phyloP scores from a whole-genome alignment of 306 rosid species.

The Cicer cuneatum region DNA sequence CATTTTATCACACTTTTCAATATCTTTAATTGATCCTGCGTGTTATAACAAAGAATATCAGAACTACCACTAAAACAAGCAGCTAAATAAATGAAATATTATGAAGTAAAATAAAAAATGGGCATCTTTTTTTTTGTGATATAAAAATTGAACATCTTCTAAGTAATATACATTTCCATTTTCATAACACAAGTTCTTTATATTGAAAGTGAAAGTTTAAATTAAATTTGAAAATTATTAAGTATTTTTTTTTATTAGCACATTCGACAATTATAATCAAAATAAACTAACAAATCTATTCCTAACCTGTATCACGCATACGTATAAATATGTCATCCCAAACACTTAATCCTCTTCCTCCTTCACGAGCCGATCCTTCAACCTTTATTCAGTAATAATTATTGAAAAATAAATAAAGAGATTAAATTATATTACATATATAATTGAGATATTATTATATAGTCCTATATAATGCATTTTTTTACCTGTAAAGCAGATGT shows the following conservation, averaged over 20 bases:
- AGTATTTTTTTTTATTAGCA: no score
- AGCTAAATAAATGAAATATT: not conserved
- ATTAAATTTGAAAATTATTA: no score
- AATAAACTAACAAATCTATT: not conserved
- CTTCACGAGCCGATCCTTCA: slow-evolving; percentile 33
- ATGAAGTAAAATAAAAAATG: not conserved
- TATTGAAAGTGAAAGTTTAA: no score
- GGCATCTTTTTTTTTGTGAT: no score
- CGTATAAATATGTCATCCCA: slow-evolving; percentile 36
- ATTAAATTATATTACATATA: not conserved
- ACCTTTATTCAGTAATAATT: slow-evolving; percentile 26
- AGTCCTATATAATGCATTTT: not conserved
- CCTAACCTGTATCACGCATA: not conserved
- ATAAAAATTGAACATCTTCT: not conserved
- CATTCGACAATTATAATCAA: no score
- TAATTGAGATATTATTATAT: not conserved
- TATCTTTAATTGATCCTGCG: not conserved
- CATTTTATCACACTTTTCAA: not conserved
- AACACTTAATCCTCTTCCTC: slow-evolving; percentile 39
- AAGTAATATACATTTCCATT: not conserved
- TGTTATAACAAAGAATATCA: not conserved
- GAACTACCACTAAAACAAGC: not conserved
- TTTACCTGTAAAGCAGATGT: slow-evolving; percentile 41
- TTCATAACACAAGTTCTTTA: not conserved
- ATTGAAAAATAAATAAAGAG: not conserved